Evolutionary conservation across 768 basidiomycete species (phyloP).

Genomic region (Termitomyces sp.): DNA sequence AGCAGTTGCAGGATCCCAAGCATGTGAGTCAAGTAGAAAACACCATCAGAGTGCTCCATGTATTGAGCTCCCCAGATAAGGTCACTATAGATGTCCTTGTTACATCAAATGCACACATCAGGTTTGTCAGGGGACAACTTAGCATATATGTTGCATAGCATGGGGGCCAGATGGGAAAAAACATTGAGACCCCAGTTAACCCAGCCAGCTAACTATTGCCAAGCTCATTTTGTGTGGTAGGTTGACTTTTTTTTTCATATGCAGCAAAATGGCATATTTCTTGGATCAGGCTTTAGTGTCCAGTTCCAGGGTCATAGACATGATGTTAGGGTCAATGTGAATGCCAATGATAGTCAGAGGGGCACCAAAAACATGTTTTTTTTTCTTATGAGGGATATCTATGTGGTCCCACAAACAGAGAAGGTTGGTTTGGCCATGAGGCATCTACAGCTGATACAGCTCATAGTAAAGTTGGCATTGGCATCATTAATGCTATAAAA

Average conservation of each 20-base stretch:
- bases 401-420: neutral
- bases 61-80: slow-evolving; percentile 25
- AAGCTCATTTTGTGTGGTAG: slow-evolving; percentile 4
- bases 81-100: neutral
- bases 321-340: slow-evolving; percentile 27
- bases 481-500: neutral
- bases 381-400: neutral
- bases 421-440: neutral
- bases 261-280: slow-evolving; percentile 5
- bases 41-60: slow-evolving; percentile 7
- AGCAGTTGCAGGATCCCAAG: neutral
- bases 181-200: slow-evolving; percentile 39
- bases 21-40: slow-evolving; percentile 15
- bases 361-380: slow-evolving; percentile 17
- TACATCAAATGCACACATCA: slow-evolving; percentile 18
- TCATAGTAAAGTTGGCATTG: neutral
- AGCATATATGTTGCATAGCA: slow-evolving; percentile 25
- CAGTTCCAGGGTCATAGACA: slow-evolving; percentile 25
- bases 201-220: slow-evolving; percentile 29
- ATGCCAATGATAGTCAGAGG: slow-evolving; percentile 35
- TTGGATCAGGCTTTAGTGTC: neutral
- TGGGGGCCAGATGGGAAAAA: slow-evolving; percentile 25
- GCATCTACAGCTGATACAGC: neutral
- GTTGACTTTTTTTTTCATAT: neutral
- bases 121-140: slow-evolving; percentile 13